A percentile compares a stretch with the other conserved stretches of the same genome.
Evolutionary conservation across 352 stramenopile species (phyloP).

Genomic region (Pythium brachiatum): DNA sequence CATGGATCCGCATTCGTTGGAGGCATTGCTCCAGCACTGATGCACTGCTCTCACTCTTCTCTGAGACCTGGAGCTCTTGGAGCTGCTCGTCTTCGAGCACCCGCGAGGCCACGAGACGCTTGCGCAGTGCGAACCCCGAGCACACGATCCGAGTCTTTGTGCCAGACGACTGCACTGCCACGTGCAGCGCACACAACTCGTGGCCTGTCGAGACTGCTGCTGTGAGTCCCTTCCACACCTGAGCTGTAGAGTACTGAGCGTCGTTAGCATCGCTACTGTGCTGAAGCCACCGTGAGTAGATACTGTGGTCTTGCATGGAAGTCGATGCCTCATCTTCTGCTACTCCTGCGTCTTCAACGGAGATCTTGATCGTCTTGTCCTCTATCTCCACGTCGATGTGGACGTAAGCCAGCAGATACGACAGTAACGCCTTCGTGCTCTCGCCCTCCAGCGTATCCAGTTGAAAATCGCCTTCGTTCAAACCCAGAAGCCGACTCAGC

Average conservation of each 20-base stretch:
- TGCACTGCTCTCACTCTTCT: neutral
- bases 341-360: neutral
- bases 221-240: conserved; percentile 10
- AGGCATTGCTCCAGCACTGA: neutral
- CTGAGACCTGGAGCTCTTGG: neutral
- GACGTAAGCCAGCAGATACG: conserved; percentile 17
- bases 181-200: conserved; percentile 14
- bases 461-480: neutral
- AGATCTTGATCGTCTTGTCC: conserved; percentile 1
- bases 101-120: neutral
- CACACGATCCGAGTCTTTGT: conserved; percentile 3
- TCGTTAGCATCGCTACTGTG: neutral
- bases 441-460: neutral
- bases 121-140: conserved; percentile 5
- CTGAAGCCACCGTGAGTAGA: neutral
- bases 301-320: neutral
- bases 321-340: neutral
- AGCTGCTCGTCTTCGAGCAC: conserved; percentile 9
- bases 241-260: neutral
- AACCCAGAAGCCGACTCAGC: conserved; percentile 23
- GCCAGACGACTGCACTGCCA: neutral
- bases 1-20: neutral
- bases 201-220: neutral
- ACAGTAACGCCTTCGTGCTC: conserved; percentile 9
- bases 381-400: conserved; percentile 8